Evolutionary conservation across 441 rosid genomes (phyloP), one percentile per base, ranked within the genome.

Genomic region (Omphalea diandra): DNA sequence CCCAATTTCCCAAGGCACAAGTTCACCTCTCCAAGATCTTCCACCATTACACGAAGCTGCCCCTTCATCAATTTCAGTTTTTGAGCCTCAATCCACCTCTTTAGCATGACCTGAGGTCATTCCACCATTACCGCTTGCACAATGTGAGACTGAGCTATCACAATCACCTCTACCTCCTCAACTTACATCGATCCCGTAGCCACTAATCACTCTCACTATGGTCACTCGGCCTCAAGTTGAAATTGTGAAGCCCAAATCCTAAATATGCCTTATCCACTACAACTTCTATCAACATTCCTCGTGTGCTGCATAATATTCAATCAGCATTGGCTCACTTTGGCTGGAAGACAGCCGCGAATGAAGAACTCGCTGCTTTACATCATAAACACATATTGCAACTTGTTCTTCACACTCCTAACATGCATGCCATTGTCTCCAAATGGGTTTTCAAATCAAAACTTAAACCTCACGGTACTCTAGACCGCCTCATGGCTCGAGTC

Each of bases 381-480:
- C 15, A 32, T 4, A 61, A 61, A 20, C 12, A 38, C 2, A 61
- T 47, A 1, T 38, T 0, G 29, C 2, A 41, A 36, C 47, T 47
- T 11, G 57, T 49, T 17, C 69, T 27, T 7, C 15, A 9, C 2
- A 47, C 69, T 14, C 4, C 26, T 4, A 9, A 17, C 1, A 49
- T 65, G 44, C 58, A 65, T 49, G 44, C 50, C 5, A 49, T 65
- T n/a, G 29, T 58, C 5, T 49, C 69, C 1, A 47, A 65, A 29
- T 65, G 31, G 43, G 69, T 47, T 7, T 65, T 65, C 20, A 65
- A 65, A 3, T 2, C 43, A 0, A 47, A 65, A 27, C 17, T 60
- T 3, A 35, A 60, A 60, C 26, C 27, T 1, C 1, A 35, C 36
- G 65, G 29, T 3, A 0, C 26, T 0, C 8, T 35, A 0, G 17